Conservation (phyloP, 2,329 filamentous ascomycete genomes). For the Xylariaceae sp. region DNA sequence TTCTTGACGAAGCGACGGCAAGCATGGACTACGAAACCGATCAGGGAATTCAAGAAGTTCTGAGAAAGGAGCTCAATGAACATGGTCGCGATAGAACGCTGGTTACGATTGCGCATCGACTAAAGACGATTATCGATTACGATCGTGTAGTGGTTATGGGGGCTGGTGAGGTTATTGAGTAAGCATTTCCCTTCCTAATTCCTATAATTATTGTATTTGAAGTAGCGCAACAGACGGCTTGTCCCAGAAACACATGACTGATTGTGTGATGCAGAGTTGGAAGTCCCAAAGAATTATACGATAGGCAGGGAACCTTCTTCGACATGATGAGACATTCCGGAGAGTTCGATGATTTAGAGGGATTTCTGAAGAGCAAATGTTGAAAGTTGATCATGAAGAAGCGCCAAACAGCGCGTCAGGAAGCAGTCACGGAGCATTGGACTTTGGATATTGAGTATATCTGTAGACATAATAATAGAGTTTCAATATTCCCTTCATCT, state of each 20-base stretch:
- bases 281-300: constrained; percentile 46
- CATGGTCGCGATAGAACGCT: constrained; percentile 48
- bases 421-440: too few species aligned
- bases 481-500: too few species aligned
- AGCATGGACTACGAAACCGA: constrained; percentile 60
- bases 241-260: constrained; percentile 5
- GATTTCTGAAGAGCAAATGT: constrained; percentile 23
- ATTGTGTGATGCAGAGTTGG: constrained; percentile 36
- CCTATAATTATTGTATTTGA: not conserved
- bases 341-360: constrained; percentile 46
- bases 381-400: not conserved
- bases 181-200: constrained; percentile 22
- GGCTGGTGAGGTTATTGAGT: constrained; percentile 52
- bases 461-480: too few species aligned
- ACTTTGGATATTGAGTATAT: too few species aligned
- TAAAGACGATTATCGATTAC: constrained; percentile 59
- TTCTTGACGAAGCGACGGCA: constrained; percentile 58
- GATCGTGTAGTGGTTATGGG: constrained; percentile 58
- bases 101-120: constrained; percentile 56
- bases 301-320: constrained; percentile 46
- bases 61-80: constrained; percentile 48
- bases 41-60: constrained; percentile 51
- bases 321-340: constrained; percentile 57
- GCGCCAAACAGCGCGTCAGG: too few species aligned
- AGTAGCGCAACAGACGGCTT: not conserved